Conservation (phyloP, 257 asterid species). For the Solanum pennellii region DNA sequence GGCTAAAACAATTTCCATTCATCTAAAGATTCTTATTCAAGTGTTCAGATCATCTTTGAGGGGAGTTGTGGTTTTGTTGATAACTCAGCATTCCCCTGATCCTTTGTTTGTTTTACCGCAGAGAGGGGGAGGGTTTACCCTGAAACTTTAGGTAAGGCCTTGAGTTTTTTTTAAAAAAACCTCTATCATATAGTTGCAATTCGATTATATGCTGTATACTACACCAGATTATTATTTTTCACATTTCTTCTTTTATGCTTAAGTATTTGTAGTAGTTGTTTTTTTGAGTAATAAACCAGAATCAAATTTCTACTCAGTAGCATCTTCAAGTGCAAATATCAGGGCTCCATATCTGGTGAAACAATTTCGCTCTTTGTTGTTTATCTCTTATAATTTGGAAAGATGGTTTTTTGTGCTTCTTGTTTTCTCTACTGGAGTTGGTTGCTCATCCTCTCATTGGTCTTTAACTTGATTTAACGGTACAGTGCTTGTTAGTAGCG, state of each 20-base stretch:
- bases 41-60: neutral
- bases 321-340: neutral
- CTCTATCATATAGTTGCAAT: neutral
- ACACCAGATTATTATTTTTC: neutral
- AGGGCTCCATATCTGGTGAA: neutral
- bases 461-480: neutral
- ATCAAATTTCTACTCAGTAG: neutral
- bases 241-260: neutral
- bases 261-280: neutral
- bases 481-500: neutral
- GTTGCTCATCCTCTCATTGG: neutral
- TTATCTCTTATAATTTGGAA: neutral
- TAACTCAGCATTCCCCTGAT: neutral
- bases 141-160: neutral
- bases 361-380: neutral
- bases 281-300: neutral
- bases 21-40: neutral
- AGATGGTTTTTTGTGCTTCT: neutral
- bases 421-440: neutral
- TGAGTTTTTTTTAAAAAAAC: neutral
- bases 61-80: neutral
- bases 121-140: neutral
- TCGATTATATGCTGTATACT: neutral
- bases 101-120: neutral
- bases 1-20: neutral